Conservation (phyloP, 2,329 filamentous ascomycete species). For the Botrytis byssoidea region DNA sequence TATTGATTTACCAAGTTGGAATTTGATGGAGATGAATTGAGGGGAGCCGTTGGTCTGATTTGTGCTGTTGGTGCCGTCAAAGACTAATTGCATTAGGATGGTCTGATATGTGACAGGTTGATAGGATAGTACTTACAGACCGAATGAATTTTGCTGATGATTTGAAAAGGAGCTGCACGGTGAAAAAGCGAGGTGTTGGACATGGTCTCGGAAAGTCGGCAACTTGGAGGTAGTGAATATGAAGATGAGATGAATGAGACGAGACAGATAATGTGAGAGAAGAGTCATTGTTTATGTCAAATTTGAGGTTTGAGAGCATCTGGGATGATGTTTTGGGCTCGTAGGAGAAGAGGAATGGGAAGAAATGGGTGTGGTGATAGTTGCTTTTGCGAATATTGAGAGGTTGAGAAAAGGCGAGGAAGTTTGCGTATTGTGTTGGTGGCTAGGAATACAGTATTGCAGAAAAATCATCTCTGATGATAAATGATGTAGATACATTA, state of each 20-base stretch:
- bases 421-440: no score
- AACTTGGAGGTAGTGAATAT: background rate
- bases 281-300: background rate
- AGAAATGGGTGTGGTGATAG: background rate
- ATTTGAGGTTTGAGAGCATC: background rate
- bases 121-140: background rate
- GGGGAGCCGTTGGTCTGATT: background rate
- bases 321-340: background rate
- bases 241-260: background rate
- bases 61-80: accelerated
- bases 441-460: background rate
- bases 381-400: background rate
- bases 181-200: background rate
- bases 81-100: background rate
- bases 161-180: background rate
- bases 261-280: background rate
- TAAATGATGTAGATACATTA: background rate
- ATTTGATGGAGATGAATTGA: no score
- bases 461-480: background rate
- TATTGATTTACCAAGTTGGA: background rate
- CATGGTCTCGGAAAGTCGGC: background rate
- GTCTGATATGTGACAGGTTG: background rate
- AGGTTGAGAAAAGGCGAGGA: background rate
- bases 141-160: background rate
- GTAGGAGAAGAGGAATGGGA: background rate